Evolutionary conservation across 129 eudicot genomes (phyloP).

Genomic region (Deinandra increscens): DNA sequence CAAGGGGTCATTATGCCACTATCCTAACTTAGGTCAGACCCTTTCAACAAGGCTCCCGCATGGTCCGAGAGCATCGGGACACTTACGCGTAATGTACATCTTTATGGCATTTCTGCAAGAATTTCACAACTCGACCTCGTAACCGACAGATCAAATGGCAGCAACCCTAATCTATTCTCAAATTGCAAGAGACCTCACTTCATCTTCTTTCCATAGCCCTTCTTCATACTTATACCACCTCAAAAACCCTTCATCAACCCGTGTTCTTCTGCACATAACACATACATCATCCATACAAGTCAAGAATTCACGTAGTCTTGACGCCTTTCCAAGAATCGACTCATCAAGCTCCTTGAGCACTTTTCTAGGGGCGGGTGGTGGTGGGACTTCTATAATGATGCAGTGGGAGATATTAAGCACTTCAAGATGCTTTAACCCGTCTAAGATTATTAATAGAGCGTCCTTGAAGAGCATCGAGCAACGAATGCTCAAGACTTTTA

Average conservation of each 20-base stretch:
- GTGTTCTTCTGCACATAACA: constrained; percentile 5
- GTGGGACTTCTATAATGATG: not conserved
- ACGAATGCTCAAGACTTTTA: constrained; percentile 5
- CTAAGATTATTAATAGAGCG: not conserved
- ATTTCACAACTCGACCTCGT: too few species aligned
- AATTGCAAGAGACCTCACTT: constrained; percentile 5
- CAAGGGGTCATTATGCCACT: not conserved
- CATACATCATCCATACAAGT: constrained; percentile 5
- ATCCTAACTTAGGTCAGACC: not conserved
- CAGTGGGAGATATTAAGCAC: constrained; percentile 6
- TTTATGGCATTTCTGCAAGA: too few species aligned
- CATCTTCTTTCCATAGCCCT: constrained; percentile 7
- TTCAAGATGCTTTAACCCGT: not conserved
- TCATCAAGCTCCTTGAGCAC: constrained; percentile 2
- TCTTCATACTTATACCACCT: constrained; percentile 15
- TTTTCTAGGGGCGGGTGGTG: constrained; percentile 6
- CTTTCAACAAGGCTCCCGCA: too few species aligned
- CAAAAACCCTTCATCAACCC: constrained; percentile 2
- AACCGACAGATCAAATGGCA: not conserved
- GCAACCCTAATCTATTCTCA: too few species aligned
- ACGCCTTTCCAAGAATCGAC: not conserved
- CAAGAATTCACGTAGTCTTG: not conserved
- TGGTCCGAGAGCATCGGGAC: too few species aligned
- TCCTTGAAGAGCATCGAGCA: constrained; percentile 10
- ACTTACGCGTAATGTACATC: too few species aligned